phyloP scores from a whole-genome alignment of 331 rosid genomes.

The Malus hybrid region DNA sequence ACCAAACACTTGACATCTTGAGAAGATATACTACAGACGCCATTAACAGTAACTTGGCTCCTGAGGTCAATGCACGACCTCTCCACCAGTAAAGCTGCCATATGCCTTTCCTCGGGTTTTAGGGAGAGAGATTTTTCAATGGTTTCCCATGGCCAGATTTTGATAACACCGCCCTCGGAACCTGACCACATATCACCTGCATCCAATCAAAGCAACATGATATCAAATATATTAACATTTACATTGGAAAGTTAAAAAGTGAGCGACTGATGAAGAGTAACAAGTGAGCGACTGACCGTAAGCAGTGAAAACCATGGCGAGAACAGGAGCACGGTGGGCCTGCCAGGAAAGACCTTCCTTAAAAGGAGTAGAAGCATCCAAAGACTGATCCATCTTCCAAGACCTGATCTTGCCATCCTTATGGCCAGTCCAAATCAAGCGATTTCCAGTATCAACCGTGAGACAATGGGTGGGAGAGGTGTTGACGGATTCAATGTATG shows the following conservation, averaged over 20 bases:
- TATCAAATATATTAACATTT: background rate
- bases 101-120: constrained; percentile 80
- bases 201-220: constrained; percentile 9
- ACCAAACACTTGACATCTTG: constrained; percentile 82
- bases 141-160: constrained; percentile 98
- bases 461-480: constrained; percentile 69
- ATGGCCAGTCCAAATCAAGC: constrained; percentile 82
- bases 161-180: constrained; percentile 82
- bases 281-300: constrained; percentile 31
- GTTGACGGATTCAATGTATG: constrained; percentile 62
- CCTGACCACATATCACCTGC: constrained; percentile 97
- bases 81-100: constrained; percentile 97
- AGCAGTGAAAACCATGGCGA: constrained; percentile 55
- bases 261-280: background rate
- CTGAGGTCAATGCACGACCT: constrained; percentile 78
- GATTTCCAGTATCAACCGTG: constrained; percentile 60
- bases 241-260: background rate
- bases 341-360: constrained; percentile 99
- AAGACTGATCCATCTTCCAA: constrained; percentile 77
- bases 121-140: constrained; percentile 83
- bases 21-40: constrained; percentile 85
- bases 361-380: constrained; percentile 47
- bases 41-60: constrained; percentile 83
- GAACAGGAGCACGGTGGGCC: constrained; percentile 84
- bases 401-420: constrained; percentile 95